Conservation (phyloP, 148 eudicot species). For the Cornus suecica region DNA sequence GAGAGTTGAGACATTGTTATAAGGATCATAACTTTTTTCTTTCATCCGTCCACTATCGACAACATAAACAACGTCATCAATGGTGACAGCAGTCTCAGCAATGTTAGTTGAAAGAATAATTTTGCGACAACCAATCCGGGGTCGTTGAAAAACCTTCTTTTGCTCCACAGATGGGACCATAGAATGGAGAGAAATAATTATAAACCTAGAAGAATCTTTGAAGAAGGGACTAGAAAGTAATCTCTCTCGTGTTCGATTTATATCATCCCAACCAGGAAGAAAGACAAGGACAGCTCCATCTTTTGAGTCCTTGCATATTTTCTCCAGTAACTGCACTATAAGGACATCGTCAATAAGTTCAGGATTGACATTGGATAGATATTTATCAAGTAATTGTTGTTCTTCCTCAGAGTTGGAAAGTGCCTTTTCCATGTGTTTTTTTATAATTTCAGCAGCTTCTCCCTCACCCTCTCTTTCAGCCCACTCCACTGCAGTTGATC, state of each 20-base stretch:
- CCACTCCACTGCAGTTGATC: slow-evolving; percentile 75
- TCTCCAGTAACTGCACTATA: slow-evolving; percentile 67
- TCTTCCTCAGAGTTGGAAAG: slow-evolving; percentile 44
- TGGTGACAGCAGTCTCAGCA: slow-evolving; percentile 90
- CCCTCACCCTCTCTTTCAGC: slow-evolving; percentile 59
- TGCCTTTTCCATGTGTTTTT: slow-evolving; percentile 45
- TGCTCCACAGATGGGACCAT: slow-evolving; percentile 86
- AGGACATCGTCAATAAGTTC: slow-evolving; percentile 63
- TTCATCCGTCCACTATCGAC: slow-evolving; percentile 94
- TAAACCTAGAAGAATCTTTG: slow-evolving; percentile 54
- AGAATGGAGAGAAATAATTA: slow-evolving; percentile 74
- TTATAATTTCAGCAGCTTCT: slow-evolving; percentile 64
- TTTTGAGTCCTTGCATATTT: slow-evolving; percentile 63
- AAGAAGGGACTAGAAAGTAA: slow-evolving; percentile 49
- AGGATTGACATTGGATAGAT: slow-evolving; percentile 57
- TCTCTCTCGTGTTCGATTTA: slow-evolving; percentile 56
- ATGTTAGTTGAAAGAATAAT: slow-evolving; percentile 92
- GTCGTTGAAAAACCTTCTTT: slow-evolving; percentile 69
- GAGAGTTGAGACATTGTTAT: slow-evolving; percentile 80
- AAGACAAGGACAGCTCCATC: slow-evolving; percentile 90
- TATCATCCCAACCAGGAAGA: slow-evolving; percentile 97
- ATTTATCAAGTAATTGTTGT: slow-evolving; percentile 51
- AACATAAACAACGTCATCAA: slow-evolving; percentile 92
- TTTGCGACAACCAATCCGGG: slow-evolving; percentile 80
- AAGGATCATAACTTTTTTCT: slow-evolving; percentile 93